phyloP scores from a whole-genome alignment of 1,139 yeast species.

The Blastobotrys malaysiensis region DNA sequence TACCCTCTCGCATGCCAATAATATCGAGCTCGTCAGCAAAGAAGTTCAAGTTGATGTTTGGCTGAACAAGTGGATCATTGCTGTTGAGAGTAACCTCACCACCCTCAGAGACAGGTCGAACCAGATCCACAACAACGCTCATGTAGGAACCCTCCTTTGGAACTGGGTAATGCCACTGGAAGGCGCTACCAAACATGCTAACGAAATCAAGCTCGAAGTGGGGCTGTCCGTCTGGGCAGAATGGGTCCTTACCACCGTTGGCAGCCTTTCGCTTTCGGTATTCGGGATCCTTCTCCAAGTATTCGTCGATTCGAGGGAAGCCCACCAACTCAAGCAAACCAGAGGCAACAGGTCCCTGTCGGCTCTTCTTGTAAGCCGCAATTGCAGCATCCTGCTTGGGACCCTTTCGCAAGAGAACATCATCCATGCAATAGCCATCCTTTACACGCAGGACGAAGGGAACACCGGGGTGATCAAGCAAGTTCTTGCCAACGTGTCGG shows the following conservation, averaged over 20 bases:
- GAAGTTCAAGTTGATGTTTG: slow-evolving; percentile 25
- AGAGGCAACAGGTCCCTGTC: slow-evolving; percentile 23
- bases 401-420: slow-evolving; percentile 19
- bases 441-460: slow-evolving; percentile 25
- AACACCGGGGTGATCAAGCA: slow-evolving; percentile 30
- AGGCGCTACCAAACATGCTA: slow-evolving; percentile 25
- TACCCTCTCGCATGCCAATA: slow-evolving; percentile 27
- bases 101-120: slow-evolving; percentile 25
- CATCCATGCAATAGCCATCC: slow-evolving; percentile 24
- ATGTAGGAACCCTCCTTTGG: slow-evolving; percentile 23
- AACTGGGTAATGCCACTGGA: slow-evolving; percentile 28
- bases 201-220: slow-evolving; percentile 27
- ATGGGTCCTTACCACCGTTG: slow-evolving; percentile 24
- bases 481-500: slow-evolving; percentile 28
- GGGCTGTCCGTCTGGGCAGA: slow-evolving; percentile 26
- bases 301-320: slow-evolving; percentile 18
- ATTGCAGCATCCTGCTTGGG: slow-evolving; percentile 17
- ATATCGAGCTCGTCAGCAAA: slow-evolving; percentile 27
- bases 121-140: slow-evolving; percentile 26
- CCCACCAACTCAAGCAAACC: slow-evolving; percentile 24
- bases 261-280: slow-evolving; percentile 23
- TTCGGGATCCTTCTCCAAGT: slow-evolving; percentile 20
- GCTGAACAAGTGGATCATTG: slow-evolving; percentile 23
- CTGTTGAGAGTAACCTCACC: slow-evolving; percentile 26
- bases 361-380: slow-evolving; percentile 16